Evolutionary conservation across 805 yeast genomes (phyloP), one percentile per base, ranked within the genome.

Genomic region (Zygosaccharomyces gambellarensis): DNA sequence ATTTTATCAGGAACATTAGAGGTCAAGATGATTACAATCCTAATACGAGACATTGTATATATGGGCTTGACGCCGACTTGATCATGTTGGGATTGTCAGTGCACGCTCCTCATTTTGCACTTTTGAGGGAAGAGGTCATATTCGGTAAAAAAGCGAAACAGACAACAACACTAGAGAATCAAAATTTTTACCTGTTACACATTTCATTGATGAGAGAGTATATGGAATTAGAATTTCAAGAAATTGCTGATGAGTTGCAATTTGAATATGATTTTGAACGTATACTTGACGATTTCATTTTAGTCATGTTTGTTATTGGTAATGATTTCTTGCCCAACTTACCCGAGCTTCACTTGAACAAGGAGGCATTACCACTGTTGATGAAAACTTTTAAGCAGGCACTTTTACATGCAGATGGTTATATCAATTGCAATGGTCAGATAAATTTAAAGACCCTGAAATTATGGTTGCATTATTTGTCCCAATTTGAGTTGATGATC

Each of bases 301-400:
- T 94, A 52, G 85, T 92, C 60, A 80, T 89, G 84, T 90, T 88
- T 63, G 96, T 94, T 53, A 88, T 94, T 59, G 99, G 99, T 61
- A 94, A 94, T 64, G 99, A 94, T 77, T 94, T 94, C 82, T 77
- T 94, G 63, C 99, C 99, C 23, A 88, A 94, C 65, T 78, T 95
- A 59, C 99, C 99, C 0, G 96, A 90, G 68, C 75, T 94, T 58
- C 90, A 88, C 65, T 78, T 94, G 56, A 90, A 90, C 64, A 94
- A 90, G 59, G 98, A 97, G 58, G 99, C 98, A 0, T 87, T 94
- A 72, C 96, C 98, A n/a, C 78, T 90, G 28, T 75, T 94, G 61
- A 75, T 94, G 58, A 88, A 84, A 54, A 85, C 97, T 12, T 94
- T 94, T 72, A 94, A 90, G 66, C 82, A 81, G 60, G 81, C 90